Evolutionary conservation across 768 basidiomycete genomes (phyloP), one percentile per base, ranked within the genome.

Genomic region (Strobilomyces dryophilus): DNA sequence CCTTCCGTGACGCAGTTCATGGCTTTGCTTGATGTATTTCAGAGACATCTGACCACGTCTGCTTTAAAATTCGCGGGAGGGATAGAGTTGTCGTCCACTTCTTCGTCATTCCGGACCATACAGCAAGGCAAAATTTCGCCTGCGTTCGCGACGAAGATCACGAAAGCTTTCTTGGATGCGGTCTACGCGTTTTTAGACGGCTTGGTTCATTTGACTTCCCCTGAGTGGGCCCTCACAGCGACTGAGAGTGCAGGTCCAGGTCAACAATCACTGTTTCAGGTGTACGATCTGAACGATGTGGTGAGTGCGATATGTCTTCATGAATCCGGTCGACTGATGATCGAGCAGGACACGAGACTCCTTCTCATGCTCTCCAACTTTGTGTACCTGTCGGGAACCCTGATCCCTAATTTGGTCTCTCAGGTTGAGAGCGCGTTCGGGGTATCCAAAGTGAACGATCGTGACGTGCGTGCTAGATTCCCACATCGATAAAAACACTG

Each of bases 291-390:
- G 37, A 76, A 74, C 36, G 79, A 89, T 58, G 72, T 76, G 32
- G 89, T 90, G 67, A 55, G 81, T 73, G 29, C 7, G 15, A 42
- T 18, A 15, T 21, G 20, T 50, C 40, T 1, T 12, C 12, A 14
- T 5, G 18, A 37, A 35, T 40, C 35, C 7, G 7, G 9, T n/a
- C 18, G 18, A 45, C 54, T 62, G 20, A 52, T 9, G 11, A 8
- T 49, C 45, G 49, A 40, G n/a, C 56, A 97, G 95, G 89, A 95
- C 64, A 88, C 80, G 14, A 83, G 95, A 42, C 76, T 95, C 43
- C 77, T 99, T 15, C 74, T 98, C 37, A 92, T 97, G 39, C 76
- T 98, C 31, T 91, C 92, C 15, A 98, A 98, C 66, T 84, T 98
- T 59, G 80, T 79, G 12, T 80, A 91, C 61, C 77, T 99, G 26